Base-by-base conservation (phyloP, 148 eudicot species). In the Chenopodium berlandieri region DNA sequence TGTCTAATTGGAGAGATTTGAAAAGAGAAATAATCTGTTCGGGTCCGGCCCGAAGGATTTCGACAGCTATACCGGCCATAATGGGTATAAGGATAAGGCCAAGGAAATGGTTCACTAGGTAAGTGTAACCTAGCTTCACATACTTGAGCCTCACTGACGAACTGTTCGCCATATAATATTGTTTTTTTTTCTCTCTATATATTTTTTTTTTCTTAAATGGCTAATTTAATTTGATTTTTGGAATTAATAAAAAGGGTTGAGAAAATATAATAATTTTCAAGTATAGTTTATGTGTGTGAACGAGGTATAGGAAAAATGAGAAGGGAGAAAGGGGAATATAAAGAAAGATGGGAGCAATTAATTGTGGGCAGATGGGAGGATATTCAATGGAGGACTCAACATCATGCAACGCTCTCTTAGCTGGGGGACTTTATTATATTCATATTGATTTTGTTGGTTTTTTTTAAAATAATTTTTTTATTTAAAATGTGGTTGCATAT, bases 361-460 rank as follows among this genome's bases (percentile, higher is more conserved):
- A 90, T 90, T 90, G 88, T 52, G 85, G 91, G 91, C 86, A 84
- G 94, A 89, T 89, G 90, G 79, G 92, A 70, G 76, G 80, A 50
- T 77, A 78, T 78, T 91, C 64, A 90, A 86, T 91, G 90, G 88
- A 79, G 85, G 76, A 50, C 75, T 85, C 82, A 76, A 79, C 78
- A 80, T 90, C 89, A 83, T 70, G 79, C 88, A 90, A 90, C 91
- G 89, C 91, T 86, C 90, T 82, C 90, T 84, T 90, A 86, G 93
- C 86, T 86, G 91, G 84, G 65, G 30, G 23, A 67, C 75, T 83
- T 79, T 67, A 84, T 80, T 84, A 75, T 84, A 25, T 75, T 50
- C 73, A 73, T 37, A 50, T 46, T 20, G 65, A 22, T 14, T 12
- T 77, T 68, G 52, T 48, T 48, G 52, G 2, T 5, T 40, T 40